Conservation (phyloP, 345 rosid genomes). For the Lagerstroemia speciosa region DNA sequence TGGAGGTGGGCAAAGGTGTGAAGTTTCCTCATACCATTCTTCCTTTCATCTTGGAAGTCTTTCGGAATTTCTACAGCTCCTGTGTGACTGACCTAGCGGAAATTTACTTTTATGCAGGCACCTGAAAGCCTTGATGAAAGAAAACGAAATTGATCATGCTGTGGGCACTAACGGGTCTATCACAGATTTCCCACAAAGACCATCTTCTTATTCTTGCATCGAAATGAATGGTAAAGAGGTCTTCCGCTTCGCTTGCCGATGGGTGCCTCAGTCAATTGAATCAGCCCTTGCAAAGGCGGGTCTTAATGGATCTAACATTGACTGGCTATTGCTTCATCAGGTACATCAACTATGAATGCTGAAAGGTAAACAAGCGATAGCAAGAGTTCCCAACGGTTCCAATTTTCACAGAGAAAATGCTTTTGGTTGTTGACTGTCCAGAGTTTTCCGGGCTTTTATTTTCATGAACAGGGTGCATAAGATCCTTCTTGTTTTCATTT, state of each 20-base stretch:
- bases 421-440: neutral
- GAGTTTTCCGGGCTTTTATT: neutral
- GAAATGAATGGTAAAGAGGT: slow-evolving; percentile 94
- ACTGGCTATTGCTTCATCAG: slow-evolving; percentile 96
- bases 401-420: neutral
- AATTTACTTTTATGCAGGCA: slow-evolving; percentile 37
- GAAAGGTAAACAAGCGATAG: neutral
- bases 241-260: slow-evolving; percentile 73
- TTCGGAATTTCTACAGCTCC: slow-evolving; percentile 9
- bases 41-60: neutral
- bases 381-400: neutral
- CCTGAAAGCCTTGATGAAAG: slow-evolving; percentile 43
- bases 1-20: slow-evolving; percentile 72
- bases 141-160: slow-evolving; percentile 29
- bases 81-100: slow-evolving; percentile 4
- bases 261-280: slow-evolving; percentile 79
- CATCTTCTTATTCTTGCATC: slow-evolving; percentile 50
- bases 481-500: neutral
- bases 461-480: neutral
- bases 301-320: slow-evolving; percentile 54
- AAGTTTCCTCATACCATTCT: neutral
- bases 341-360: slow-evolving; percentile 16
- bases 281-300: slow-evolving; percentile 73
- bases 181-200: slow-evolving; percentile 50
- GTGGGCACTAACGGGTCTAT: slow-evolving; percentile 58